Percentiles rank a stretch among this genome's conserved stretches.
Conservation (phyloP, 2,329 filamentous ascomycete species). For the Xylaria digitata region DNA sequence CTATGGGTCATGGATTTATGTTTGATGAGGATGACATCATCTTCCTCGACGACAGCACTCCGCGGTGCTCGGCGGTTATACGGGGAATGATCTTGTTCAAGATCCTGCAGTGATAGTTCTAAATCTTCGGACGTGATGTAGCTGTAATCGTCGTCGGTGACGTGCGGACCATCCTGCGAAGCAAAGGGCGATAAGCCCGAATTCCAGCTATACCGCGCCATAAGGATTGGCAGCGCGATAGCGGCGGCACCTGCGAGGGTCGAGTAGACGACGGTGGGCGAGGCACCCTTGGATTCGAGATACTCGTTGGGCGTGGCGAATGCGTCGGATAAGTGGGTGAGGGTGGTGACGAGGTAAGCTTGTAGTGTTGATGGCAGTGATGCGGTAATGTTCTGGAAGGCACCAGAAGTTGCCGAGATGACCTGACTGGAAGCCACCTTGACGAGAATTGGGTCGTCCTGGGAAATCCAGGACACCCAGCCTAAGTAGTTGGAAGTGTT, state of each 20-base stretch:
- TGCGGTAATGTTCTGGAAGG: slow-evolving; percentile 68
- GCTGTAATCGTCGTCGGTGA: slow-evolving; percentile 81
- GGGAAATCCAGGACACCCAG: slow-evolving; percentile 53
- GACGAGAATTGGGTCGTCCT: slow-evolving; percentile 56
- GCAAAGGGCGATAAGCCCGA: slow-evolving; percentile 63
- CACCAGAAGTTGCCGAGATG: slow-evolving; percentile 71
- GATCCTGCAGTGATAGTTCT: slow-evolving; percentile 56
- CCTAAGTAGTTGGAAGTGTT: slow-evolving; percentile 38
- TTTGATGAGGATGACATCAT: slow-evolving; percentile 77
- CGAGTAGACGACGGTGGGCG: slow-evolving; percentile 62
- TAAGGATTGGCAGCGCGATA: slow-evolving; percentile 62
- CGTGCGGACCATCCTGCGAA: slow-evolving; percentile 65
- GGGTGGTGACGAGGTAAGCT: slow-evolving; percentile 65
- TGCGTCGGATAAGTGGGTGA: slow-evolving; percentile 61
- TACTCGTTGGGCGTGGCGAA: slow-evolving; percentile 63
- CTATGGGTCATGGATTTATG: slow-evolving; percentile 74
- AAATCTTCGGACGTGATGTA: slow-evolving; percentile 86
- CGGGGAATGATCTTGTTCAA: slow-evolving; percentile 56
- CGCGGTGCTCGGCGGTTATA: slow-evolving; percentile 50
- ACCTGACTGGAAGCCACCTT: slow-evolving; percentile 72
- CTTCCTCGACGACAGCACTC: slow-evolving; percentile 65
- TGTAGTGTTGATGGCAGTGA: slow-evolving; percentile 60
- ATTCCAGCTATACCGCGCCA: slow-evolving; percentile 67
- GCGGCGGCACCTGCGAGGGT: slow-evolving; percentile 61
- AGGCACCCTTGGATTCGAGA: slow-evolving; percentile 63